phyloP scores from a whole-genome alignment of 2,329 filamentous ascomycete species.

The Talaromyces sp. region DNA sequence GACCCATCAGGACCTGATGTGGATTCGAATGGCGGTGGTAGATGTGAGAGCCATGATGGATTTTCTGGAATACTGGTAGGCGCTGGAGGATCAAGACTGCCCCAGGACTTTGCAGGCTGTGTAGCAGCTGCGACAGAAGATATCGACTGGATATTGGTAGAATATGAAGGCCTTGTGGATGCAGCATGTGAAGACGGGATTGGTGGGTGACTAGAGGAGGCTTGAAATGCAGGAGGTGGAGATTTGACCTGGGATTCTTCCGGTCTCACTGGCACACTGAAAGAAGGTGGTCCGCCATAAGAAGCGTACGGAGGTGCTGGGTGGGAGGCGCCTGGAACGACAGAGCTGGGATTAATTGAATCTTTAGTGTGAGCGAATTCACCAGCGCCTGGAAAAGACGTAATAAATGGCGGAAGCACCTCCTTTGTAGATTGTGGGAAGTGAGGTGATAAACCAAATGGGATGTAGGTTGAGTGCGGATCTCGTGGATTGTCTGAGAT shows the following conservation, averaged over 20 bases:
- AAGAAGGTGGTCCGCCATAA: background rate
- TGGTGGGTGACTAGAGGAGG: background rate
- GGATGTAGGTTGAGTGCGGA: slow-evolving; percentile 1
- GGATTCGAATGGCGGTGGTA: background rate
- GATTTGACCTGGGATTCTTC: background rate
- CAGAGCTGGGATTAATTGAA: background rate
- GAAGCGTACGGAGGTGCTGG: background rate
- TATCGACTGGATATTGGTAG: background rate
- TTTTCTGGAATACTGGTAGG: background rate
- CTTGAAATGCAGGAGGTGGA: background rate
- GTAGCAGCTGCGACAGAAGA: background rate
- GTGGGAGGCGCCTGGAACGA: background rate
- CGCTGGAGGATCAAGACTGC: background rate
- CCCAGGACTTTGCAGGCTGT: background rate
- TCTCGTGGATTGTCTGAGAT: background rate
- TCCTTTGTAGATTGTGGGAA: background rate
- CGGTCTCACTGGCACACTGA: background rate
- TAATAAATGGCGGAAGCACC: background rate
- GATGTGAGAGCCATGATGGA: background rate
- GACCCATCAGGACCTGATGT: background rate
- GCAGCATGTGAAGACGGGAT: background rate
- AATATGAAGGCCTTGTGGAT: background rate
- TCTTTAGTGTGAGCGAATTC: slow-evolving; percentile 3
- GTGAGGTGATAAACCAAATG: background rate
- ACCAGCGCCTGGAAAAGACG: background rate